Base-by-base conservation (phyloP, 2,329 filamentous ascomycete genomes). In the Pseudocercospora fuligena region DNA sequence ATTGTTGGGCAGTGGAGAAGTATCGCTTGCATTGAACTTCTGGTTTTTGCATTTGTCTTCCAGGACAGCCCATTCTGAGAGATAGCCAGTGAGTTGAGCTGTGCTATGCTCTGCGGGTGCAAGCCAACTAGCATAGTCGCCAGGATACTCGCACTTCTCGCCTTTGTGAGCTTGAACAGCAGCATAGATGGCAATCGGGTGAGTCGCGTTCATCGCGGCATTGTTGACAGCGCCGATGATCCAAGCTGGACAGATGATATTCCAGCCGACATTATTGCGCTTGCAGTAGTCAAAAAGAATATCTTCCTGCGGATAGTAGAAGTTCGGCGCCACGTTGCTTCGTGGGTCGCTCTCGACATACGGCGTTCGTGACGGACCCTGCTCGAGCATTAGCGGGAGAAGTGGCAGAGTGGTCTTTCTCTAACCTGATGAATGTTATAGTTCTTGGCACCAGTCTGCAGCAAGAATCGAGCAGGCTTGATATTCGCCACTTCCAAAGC, bases 301-400 rank as follows among this genome's bases (percentile, higher is more conserved):
- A 66, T 87, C 84, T 76, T 87, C 84, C 75, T 87, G 84, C 0
- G 79, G 74, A 67, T 86, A 86, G 78, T 87, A 87, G 75, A 87
- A 87, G 73, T 87, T 86, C 1, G 81, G 80, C 64, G 82, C 81
- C 0, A 84, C 76, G 5, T 72, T 71, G 3, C 82, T 75, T 11
- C 83, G 66, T 3, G 81, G 79, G 65, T 84, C 82, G 8, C 77
- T 78, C 71, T 87, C 84, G 61, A 82, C 78, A 51, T 80, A 79
- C 0, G 84, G 85, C 1, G 78, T 77, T 1, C 77, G 72, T 0
- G 78, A 69, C 0, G 82, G 82, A 2, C 84, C 84, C 31, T 84
- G 76, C 16, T 31, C 12, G 5, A 27, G 65, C 69, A 36, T 69
- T 56, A 57, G 43, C 21, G 51, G 9, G 5, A n/a, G 2, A 9